A percentile compares a stretch with the other conserved stretches of the same genome.
Conservation (phyloP, 352 stramenopile species). For the Phytopythium ostracodes region DNA sequence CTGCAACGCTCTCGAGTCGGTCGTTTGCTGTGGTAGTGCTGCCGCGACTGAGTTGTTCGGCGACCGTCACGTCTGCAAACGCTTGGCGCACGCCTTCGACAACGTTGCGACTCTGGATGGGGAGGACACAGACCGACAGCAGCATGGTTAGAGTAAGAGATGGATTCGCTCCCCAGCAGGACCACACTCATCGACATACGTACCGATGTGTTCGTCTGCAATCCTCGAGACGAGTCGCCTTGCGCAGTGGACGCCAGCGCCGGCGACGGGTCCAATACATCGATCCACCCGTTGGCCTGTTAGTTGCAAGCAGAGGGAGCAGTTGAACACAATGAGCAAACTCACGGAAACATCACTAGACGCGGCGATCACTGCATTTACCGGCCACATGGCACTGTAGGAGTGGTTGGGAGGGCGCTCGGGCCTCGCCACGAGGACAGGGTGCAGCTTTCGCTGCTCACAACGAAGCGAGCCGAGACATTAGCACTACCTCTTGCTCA, state of each 20-base stretch:
- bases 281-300: constrained; percentile 70
- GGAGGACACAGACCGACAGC: not conserved
- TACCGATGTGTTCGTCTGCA: not conserved
- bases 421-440: constrained; percentile 45
- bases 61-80: constrained; percentile 2
- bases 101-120: not conserved
- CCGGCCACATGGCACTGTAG: constrained; percentile 71
- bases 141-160: not conserved
- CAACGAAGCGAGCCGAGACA: not conserved
- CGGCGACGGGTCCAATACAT: constrained; percentile 32
- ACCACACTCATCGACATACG: not conserved
- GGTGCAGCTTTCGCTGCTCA: constrained; percentile 49
- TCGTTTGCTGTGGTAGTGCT: not conserved
- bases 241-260: not conserved
- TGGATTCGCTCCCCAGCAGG: not conserved
- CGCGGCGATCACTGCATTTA: constrained; percentile 17
- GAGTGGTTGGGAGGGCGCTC: constrained; percentile 73
- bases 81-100: constrained; percentile 4
- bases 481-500: constrained; percentile 3
- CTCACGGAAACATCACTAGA: not conserved
- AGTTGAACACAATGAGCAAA: not conserved
- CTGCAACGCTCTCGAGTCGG: not conserved
- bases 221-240: not conserved
- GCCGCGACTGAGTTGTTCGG: not conserved
- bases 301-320: not conserved